Evolutionary conservation across 2,329 filamentous ascomycete genomes (phyloP), one percentile per base, ranked within the genome.

Genomic region (Paramyrothecium sp.): DNA sequence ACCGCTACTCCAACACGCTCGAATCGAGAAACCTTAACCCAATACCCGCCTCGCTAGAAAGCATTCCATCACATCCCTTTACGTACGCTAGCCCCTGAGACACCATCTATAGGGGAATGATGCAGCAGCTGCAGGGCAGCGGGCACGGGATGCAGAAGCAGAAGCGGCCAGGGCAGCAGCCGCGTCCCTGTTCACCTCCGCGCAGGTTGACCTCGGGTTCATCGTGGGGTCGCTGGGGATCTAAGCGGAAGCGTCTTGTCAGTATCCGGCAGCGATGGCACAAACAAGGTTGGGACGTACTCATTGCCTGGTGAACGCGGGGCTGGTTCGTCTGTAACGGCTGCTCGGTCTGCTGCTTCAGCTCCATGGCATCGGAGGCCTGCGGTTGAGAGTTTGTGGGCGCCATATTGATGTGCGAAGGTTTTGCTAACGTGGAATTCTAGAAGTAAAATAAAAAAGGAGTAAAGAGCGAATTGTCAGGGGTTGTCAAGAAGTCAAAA

Each of bases 141-240:
- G 73, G 73, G 61, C 73, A 74, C 13, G 73, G 73, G 13, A 75
- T 64, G 54, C 69, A 71, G 65, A 75, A 75, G 65, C 73, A 75
- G 67, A 75, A 75, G 7, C 72, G 69, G 3, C 72, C 72, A 3
- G 72, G 72, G 49, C 56, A 57, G 56, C 56, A 57, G 34, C 56
- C 56, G 21, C 56, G 51, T 46, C 51, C 23, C 23, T 53, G 17
- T 19, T 53, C 56, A 22, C 56, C 56, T 13, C 56, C 56, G 19
- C 56, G 56, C 17, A 57, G 47, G 33, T 49, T 54, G 21, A 54
- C 56, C 5, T 57, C 56, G 48, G 56, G 19, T 8, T 57, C 52
- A 52, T 52, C 46, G 21, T 57, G 56, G 16, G 56, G 56, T 7
- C 34, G 52, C 22, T 57, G 52, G 52, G 56, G 56, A 22, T 57